Evolutionary conservation across 495 filamentous ascomycete genomes (phyloP).

Genomic region (Jackrogersella minutella): DNA sequence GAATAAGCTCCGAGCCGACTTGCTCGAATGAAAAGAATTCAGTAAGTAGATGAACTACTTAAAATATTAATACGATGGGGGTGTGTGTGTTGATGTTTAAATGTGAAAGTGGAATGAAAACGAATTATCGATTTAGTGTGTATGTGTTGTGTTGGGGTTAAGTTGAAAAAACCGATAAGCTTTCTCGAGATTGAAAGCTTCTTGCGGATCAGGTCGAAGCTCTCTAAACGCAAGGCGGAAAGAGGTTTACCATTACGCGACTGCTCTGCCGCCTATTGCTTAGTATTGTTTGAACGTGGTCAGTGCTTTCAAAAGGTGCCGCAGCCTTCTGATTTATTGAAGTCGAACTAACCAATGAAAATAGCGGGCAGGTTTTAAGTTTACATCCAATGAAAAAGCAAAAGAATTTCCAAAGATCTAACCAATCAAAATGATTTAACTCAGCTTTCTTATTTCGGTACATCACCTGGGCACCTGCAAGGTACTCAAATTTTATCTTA

Average conservation of each 20-base stretch:
- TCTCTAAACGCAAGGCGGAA: constrained; percentile 40
- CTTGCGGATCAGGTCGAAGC: constrained; percentile 30
- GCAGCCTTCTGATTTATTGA: constrained; percentile 32
- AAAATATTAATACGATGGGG: constrained; percentile 12
- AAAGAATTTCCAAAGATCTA: not conserved
- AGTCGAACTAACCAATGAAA: constrained; percentile 25
- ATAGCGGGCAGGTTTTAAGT: not conserved
- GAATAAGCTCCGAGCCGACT: constrained; percentile 8
- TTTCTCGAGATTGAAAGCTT: constrained; percentile 34
- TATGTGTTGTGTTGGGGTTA: not conserved
- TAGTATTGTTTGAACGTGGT: constrained; percentile 29
- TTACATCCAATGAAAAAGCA: constrained; percentile 19
- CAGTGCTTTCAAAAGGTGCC: constrained; percentile 9
- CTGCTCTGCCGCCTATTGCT: constrained; percentile 46
- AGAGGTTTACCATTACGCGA: constrained; percentile 44
- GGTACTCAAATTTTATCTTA: constrained; percentile 32
- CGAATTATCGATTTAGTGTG: not conserved
- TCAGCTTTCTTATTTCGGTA: not conserved
- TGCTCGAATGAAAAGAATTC: constrained; percentile 11
- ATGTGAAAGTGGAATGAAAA: not conserved
- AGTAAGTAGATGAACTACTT: not conserved
- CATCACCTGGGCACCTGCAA: not conserved
- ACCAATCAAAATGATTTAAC: not conserved
- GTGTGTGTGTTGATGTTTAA: not conserved
- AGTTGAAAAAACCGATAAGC: constrained; percentile 20